Percentiles rank a stretch among this genome's conserved stretches.
These are phyloP conservation scores for Cyclospora cayetanensis DNA, from an alignment of 169 alveolate genomes.

Conservation along the genomic window DNA sequence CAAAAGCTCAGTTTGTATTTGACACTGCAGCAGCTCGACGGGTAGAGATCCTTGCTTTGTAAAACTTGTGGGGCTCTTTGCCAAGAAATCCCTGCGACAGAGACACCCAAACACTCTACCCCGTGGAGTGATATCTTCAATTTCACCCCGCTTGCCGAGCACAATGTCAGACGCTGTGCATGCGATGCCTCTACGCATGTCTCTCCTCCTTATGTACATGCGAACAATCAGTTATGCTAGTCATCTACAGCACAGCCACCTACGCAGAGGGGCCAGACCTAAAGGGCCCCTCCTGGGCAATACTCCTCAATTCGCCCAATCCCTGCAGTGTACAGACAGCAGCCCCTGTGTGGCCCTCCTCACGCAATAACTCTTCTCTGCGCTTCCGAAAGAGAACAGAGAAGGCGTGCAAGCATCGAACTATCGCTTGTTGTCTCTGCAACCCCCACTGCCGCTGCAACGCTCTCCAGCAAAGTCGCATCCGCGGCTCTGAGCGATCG, in stretches of 20 bases:
- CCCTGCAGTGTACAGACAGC: not conserved
- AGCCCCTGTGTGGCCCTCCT: not conserved
- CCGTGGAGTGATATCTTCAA: not conserved
- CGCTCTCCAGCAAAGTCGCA: not conserved
- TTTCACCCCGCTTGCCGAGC: too few relatives aligned
- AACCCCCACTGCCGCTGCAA: not conserved
- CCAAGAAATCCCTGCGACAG: slow-evolving; percentile 8
- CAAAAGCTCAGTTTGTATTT: slow-evolving; percentile 58
- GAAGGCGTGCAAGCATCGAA: not conserved
- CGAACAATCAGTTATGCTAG: not conserved
- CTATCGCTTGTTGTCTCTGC: not conserved
- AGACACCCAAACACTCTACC: not conserved
- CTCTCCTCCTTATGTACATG: too few relatives aligned
- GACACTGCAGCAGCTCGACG: slow-evolving; percentile 37
- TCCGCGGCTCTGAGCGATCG: not conserved
- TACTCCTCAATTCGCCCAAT: too few relatives aligned
- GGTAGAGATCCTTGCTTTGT: slow-evolving; percentile 1
- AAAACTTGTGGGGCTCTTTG: not conserved
- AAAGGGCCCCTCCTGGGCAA: too few relatives aligned
- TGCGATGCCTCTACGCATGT: too few relatives aligned
- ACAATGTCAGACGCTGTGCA: too few relatives aligned
- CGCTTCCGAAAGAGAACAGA: not conserved
- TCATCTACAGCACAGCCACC: too few relatives aligned
- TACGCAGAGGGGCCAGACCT: too few relatives aligned
- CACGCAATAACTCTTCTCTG: not conserved